Percentiles rank a stretch among this genome's conserved stretches.
These are phyloP conservation scores for Exophiala sp. DNA, from an alignment of 2,329 filamentous ascomycete species.

Conservation along the genomic window DNA sequence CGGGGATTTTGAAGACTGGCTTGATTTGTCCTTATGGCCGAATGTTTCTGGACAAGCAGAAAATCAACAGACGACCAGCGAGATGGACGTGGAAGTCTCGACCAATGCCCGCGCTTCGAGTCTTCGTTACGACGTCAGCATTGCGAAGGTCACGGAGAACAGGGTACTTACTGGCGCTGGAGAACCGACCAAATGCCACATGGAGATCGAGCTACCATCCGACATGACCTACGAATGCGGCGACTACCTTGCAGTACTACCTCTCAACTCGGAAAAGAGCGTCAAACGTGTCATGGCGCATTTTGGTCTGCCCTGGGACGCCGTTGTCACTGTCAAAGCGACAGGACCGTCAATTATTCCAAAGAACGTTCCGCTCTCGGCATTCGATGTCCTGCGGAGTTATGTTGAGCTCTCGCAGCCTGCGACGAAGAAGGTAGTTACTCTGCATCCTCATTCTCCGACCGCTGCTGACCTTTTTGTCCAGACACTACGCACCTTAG, in stretches of 20 bases:
- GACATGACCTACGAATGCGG: conserved; percentile 62
- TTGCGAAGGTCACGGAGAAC: conserved; percentile 56
- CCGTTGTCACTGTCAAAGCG: conserved; percentile 58
- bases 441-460: too few species aligned
- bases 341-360: conserved; percentile 46
- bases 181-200: conserved; percentile 57
- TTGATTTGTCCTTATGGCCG: conserved; percentile 55
- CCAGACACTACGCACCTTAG: conserved; percentile 29
- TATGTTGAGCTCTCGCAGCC: conserved; percentile 73
- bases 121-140: conserved; percentile 60
- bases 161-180: conserved; percentile 50
- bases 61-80: conserved; percentile 38
- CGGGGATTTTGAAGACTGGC: conserved; percentile 64
- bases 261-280: conserved; percentile 60
- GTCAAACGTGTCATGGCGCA: conserved; percentile 57
- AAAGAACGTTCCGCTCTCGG: conserved; percentile 53
- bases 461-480: conserved; percentile 35
- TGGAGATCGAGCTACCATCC: conserved; percentile 62
- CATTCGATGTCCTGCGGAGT: conserved; percentile 62
- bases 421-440: conserved; percentile 58
- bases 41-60: conserved; percentile 26
- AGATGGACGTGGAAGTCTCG: conserved; percentile 46
- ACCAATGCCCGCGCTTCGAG: conserved; percentile 52
- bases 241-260: conserved; percentile 68
- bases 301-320: conserved; percentile 68